Percentiles rank a stretch among this genome's conserved stretches.
phyloP scores from a whole-genome alignment of 164 flowering plant species.

The Vitis vinifera region DNA sequence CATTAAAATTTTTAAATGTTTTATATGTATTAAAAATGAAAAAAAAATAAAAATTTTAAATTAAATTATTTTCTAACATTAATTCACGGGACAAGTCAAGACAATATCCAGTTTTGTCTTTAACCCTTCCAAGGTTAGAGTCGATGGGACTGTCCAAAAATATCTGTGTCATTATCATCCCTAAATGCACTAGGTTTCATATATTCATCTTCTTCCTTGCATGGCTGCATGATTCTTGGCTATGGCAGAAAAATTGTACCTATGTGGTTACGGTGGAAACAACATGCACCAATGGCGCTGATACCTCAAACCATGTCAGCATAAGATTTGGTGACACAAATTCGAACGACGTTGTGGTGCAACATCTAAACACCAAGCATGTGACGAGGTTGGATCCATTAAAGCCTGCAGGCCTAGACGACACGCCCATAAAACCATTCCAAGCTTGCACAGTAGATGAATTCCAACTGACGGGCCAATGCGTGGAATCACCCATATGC shows the following conservation, averaged over 20 bases:
- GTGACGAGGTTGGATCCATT: conserved; percentile 45
- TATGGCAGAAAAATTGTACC: conserved; percentile 44
- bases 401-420: conserved; percentile 39
- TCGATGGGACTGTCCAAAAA: too few species aligned
- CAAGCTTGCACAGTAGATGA: conserved; percentile 54
- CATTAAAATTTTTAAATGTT: too few species aligned
- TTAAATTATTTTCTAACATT: too few species aligned
- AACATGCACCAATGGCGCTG: conserved; percentile 50
- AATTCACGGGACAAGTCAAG: too few species aligned
- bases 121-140: too few species aligned
- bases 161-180: too few species aligned
- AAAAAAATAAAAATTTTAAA: too few species aligned
- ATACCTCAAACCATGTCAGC: conserved; percentile 53
- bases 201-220: too few species aligned
- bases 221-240: background rate
- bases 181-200: too few species aligned
- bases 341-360: conserved; percentile 45
- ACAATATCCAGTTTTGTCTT: too few species aligned
- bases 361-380: conserved; percentile 52
- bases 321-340: conserved; percentile 58
- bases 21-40: too few species aligned
- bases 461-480: conserved; percentile 46
- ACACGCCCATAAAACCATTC: conserved; percentile 46
- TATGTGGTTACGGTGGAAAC: conserved; percentile 54
- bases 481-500: conserved; percentile 58